These are phyloP conservation scores for Dendrocalamus sinicus DNA, from an alignment of 176 grass and related monocot genomes.

Conservation along the genomic window DNA sequence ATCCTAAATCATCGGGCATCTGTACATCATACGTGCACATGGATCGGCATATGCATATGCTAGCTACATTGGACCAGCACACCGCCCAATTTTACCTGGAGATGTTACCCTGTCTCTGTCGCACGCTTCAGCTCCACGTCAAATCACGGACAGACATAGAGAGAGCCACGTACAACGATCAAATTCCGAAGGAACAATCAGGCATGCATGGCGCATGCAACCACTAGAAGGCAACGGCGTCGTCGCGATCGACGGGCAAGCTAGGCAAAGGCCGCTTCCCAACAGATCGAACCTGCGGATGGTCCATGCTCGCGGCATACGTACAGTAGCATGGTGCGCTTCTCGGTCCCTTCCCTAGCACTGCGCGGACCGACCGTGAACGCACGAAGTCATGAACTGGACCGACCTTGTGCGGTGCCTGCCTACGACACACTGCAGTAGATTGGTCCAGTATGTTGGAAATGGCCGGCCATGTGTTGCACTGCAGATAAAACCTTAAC, in stretches of 20 bases:
- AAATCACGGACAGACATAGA: background rate
- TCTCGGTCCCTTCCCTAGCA: background rate
- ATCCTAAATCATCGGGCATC: conserved; percentile 43
- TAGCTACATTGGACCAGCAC: background rate
- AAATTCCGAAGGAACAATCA: background rate
- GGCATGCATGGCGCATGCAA: background rate
- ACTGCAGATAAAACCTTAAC: background rate
- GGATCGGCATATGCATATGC: background rate
- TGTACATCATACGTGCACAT: background rate
- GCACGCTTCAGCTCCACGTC: background rate
- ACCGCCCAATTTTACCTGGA: background rate
- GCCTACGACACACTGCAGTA: background rate
- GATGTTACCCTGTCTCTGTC: background rate
- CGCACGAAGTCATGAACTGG: no score
- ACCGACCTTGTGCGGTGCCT: conserved; percentile 2
- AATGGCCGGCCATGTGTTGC: background rate
- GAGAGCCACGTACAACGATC: background rate
- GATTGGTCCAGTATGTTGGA: background rate
- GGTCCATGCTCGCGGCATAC: background rate
- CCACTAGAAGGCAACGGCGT: background rate
- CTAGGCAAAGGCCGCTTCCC: background rate
- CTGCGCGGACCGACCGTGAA: background rate
- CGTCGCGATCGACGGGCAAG: background rate
- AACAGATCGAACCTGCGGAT: background rate
- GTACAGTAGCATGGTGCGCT: background rate